phyloP scores from a whole-genome alignment of 192 early-diverging fungal species.

The Linnemannia schmuckeri region DNA sequence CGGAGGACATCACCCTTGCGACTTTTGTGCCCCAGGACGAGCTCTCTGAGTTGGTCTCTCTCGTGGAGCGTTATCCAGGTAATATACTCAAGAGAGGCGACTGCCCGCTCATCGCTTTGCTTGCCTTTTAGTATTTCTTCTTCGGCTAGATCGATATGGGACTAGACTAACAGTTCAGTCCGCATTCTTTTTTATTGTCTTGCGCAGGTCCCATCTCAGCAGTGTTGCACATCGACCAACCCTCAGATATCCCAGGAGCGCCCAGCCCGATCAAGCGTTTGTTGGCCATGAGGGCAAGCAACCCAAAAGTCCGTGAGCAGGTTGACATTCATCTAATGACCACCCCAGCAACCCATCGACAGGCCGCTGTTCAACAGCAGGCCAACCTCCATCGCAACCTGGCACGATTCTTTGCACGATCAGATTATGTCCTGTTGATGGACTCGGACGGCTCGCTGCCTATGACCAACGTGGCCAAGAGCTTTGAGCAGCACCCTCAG shows the following conservation, averaged over 20 bases:
- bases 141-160: not conserved
- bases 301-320: slow-evolving; percentile 35
- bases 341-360: slow-evolving; percentile 28
- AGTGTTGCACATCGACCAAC: slow-evolving; percentile 59
- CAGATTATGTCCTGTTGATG: slow-evolving; percentile 60
- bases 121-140: slow-evolving; percentile 8
- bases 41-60: slow-evolving; percentile 58
- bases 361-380: slow-evolving; percentile 30
- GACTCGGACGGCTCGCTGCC: slow-evolving; percentile 54
- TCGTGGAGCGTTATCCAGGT: slow-evolving; percentile 69
- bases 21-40: slow-evolving; percentile 62
- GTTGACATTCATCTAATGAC: slow-evolving; percentile 60
- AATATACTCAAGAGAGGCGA: not conserved
- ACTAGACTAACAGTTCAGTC: not conserved
- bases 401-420: slow-evolving; percentile 62
- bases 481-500: slow-evolving; percentile 35
- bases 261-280: slow-evolving; percentile 26
- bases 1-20: slow-evolving; percentile 62
- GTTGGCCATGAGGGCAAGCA: slow-evolving; percentile 42
- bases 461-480: slow-evolving; percentile 44
- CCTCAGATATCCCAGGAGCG: slow-evolving; percentile 18
- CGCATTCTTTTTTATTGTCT: not conserved
- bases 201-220: slow-evolving; percentile 66
- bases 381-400: slow-evolving; percentile 65
- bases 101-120: not conserved